Conservation (phyloP, 1,139 yeast genomes). For the Candida labiduridarum region DNA sequence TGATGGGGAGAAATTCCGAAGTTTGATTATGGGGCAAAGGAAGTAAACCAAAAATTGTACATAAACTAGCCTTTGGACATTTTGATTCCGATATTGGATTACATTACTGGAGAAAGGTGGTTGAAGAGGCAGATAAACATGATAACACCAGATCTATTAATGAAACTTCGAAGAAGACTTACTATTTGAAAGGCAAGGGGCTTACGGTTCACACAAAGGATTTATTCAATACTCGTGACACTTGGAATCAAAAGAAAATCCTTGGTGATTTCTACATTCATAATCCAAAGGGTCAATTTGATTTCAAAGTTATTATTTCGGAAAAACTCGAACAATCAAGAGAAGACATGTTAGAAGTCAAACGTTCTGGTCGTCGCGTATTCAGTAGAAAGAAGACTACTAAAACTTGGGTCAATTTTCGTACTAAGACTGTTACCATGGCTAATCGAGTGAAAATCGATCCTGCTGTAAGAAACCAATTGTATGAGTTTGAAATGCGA, state of each 20-base stretch:
- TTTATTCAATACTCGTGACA: not conserved
- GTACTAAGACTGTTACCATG: not conserved
- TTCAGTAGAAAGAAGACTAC: not conserved
- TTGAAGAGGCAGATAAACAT: not conserved
- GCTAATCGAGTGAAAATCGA: not conserved
- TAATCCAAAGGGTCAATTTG: not conserved
- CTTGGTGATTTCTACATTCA: not conserved
- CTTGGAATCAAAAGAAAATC: not conserved
- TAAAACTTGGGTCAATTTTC: not conserved
- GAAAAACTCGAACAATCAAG: not conserved
- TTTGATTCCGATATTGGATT: constrained; percentile 1
- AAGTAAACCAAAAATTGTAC: not conserved
- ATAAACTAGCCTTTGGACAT: not conserved
- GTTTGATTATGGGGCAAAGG: not conserved
- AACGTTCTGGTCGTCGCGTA: not conserved
- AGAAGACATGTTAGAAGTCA: not conserved
- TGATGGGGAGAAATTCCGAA: constrained; percentile 1
- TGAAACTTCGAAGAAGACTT: not conserved
- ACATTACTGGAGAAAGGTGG: not conserved
- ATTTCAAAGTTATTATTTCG: not conserved
- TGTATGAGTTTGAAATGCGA: not conserved
- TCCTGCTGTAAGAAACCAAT: not conserved
- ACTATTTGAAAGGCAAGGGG: not conserved
- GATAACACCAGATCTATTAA: too few species aligned
- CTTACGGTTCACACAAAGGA: not conserved